Evolutionary conservation across 768 basidiomycete species (phyloP).

Genomic region (Termitomyces titanicus): DNA sequence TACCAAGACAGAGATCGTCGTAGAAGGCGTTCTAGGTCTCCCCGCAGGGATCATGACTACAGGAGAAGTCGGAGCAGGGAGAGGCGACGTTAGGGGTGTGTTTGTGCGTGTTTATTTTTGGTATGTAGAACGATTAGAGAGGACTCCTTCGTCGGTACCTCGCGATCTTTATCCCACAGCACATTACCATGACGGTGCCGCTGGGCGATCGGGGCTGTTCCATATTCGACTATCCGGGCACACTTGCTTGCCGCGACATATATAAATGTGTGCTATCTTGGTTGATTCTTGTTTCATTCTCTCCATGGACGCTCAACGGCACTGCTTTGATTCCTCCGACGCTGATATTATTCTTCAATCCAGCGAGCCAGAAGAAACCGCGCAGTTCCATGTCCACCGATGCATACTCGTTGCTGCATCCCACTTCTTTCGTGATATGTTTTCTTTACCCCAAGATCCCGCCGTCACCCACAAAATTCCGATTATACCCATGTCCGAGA

Average conservation of each 20-base stretch:
- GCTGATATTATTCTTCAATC: conserved; percentile 55
- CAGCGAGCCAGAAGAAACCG: conserved; percentile 25
- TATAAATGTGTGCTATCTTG: neutral
- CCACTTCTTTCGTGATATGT: conserved; percentile 67
- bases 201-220: neutral
- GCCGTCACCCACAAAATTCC: conserved; percentile 26
- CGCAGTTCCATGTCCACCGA: conserved; percentile 58
- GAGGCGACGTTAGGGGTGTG: conserved; percentile 4
- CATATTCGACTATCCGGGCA: neutral
- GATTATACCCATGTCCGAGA: conserved; percentile 55
- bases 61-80: conserved; percentile 21
- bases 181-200: neutral
- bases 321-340: conserved; percentile 41
- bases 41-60: conserved; percentile 19
- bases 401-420: conserved; percentile 62
- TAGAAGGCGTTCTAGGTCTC: conserved; percentile 36
- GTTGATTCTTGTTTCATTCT: conserved; percentile 3
- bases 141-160: neutral
- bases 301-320: conserved; percentile 25
- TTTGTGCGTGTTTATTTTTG: conserved; percentile 14
- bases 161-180: neutral
- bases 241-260: conserved; percentile 4
- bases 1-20: conserved; percentile 28
- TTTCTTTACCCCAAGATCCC: conserved; percentile 53
- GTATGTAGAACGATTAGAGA: conserved; percentile 1